Evolutionary conservation across 1,139 yeast species (phyloP).

Genomic region (Pichia norvegensis): DNA sequence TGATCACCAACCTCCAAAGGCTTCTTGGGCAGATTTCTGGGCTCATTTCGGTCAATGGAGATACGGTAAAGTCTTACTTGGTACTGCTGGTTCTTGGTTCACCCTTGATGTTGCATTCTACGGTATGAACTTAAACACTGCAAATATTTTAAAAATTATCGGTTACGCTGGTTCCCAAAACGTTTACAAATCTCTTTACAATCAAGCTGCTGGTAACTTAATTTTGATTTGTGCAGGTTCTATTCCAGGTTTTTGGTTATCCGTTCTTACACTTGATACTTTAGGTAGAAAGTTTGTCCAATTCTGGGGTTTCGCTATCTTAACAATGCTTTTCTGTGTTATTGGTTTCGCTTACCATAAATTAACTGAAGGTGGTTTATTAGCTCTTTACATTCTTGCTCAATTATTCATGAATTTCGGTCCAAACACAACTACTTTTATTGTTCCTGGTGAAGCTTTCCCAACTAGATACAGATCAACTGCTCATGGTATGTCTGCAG

Average conservation of each 20-base stretch:
- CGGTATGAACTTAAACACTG: conserved; percentile 76
- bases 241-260: conserved; percentile 83
- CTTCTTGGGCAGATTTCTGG: conserved; percentile 53
- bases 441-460: conserved; percentile 93
- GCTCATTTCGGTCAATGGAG: conserved; percentile 81
- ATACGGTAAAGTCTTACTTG: conserved; percentile 75
- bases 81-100: conserved; percentile 98
- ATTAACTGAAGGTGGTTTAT: conserved; percentile 53
- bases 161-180: conserved; percentile 63
- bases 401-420: conserved; percentile 89
- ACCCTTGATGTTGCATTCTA: conserved; percentile 92
- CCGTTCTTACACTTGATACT: conserved; percentile 68
- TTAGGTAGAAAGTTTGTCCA: conserved; percentile 81
- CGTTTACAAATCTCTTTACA: conserved; percentile 57
- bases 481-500: conserved; percentile 97
- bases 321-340: conserved; percentile 60
- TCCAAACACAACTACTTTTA: conserved; percentile 93
- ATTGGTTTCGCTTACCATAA: conserved; percentile 77
- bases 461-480: conserved; percentile 98
- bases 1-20: conserved; percentile 43
- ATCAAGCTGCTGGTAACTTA: conserved; percentile 81
- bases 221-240: conserved; percentile 88
- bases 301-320: conserved; percentile 59
- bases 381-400: conserved; percentile 66
- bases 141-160: conserved; percentile 74